phyloP scores from a whole-genome alignment of 148 eudicot species.

The Hydrangea macrophylla region DNA sequence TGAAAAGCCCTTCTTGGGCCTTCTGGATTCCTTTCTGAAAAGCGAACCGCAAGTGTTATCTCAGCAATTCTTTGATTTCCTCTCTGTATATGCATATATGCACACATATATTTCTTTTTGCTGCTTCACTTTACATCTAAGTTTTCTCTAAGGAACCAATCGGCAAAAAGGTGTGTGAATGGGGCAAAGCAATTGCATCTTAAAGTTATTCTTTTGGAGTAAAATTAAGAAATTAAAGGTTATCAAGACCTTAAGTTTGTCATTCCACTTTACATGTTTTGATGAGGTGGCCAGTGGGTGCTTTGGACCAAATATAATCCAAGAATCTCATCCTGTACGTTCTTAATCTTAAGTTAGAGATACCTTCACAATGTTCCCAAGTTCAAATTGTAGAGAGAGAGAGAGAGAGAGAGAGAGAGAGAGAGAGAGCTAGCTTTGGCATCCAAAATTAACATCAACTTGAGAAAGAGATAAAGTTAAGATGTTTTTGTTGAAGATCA shows the following conservation, averaged over 20 bases:
- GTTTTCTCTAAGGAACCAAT: background rate
- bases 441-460: no score
- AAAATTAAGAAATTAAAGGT: conserved; percentile 11
- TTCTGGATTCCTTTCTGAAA: conserved; percentile 16
- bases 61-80: background rate
- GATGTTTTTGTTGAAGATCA: no score
- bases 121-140: background rate
- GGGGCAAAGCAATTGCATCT: background rate
- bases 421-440: background rate
- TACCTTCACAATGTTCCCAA: background rate
- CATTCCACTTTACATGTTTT: conserved; percentile 16
- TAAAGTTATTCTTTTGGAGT: conserved; percentile 11
- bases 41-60: background rate
- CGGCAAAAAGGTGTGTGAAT: conserved; percentile 9
- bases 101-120: background rate
- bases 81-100: background rate
- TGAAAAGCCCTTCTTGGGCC: conserved; percentile 20
- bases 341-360: background rate
- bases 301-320: background rate
- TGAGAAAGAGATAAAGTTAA: no score
- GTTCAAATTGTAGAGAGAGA: background rate
- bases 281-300: conserved; percentile 16
- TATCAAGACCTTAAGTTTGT: conserved; percentile 7
- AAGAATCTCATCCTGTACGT: background rate
- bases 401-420: background rate